phyloP scores from a whole-genome alignment of 2,329 filamentous ascomycete genomes.

The Cryoendolithus antarcticus region DNA sequence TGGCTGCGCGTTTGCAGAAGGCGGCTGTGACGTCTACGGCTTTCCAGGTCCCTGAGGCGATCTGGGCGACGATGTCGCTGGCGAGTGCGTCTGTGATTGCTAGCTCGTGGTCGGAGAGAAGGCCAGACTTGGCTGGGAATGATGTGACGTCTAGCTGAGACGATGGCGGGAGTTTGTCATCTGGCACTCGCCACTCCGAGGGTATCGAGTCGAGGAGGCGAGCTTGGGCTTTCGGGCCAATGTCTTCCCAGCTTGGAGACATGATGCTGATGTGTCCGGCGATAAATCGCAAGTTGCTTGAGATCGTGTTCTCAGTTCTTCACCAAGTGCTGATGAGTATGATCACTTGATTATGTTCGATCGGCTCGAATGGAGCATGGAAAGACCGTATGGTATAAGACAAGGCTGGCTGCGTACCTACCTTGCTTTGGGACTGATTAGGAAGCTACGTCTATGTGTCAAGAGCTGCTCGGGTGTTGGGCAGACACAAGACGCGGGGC shows the following conservation, averaged over 20 bases:
- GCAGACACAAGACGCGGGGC: no score
- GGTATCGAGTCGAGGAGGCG: conserved; percentile 41
- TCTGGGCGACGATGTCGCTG: conserved; percentile 27
- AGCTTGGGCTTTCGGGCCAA: conserved; percentile 25
- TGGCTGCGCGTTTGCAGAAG: conserved; percentile 43
- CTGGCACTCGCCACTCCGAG: conserved; percentile 44
- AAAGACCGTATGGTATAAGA: no score
- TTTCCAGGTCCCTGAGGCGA: conserved; percentile 33
- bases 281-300: no score
- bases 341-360: no score
- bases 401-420: no score
- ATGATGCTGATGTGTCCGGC: not conserved
- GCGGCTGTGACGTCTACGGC: conserved; percentile 40
- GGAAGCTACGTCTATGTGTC: no score
- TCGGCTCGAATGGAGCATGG: no score
- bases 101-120: conserved; percentile 43
- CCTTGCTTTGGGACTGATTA: no score
- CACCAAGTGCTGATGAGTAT: no score
- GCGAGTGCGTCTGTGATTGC: conserved; percentile 36
- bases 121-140: conserved; percentile 45
- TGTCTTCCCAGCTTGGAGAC: conserved; percentile 3
- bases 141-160: conserved; percentile 43
- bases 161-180: conserved; percentile 39
- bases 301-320: no score
- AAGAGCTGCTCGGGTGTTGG: no score